Evolutionary conservation across 345 rosid species (phyloP).

Genomic region (Lumnitzera littorea): DNA sequence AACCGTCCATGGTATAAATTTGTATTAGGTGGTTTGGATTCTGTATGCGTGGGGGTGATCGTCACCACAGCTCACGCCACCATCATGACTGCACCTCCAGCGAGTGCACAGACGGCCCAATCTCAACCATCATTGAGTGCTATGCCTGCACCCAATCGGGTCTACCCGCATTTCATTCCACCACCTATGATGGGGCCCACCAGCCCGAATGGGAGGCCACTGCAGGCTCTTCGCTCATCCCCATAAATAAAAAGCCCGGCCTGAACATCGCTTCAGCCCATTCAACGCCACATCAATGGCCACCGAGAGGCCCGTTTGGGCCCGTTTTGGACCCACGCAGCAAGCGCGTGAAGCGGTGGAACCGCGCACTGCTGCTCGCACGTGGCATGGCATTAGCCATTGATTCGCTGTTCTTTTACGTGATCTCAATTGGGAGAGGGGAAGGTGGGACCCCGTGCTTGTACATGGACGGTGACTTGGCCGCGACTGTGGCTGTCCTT

Average conservation of each 20-base stretch:
- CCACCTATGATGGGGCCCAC: constrained; percentile 24
- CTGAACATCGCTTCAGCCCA: neutral
- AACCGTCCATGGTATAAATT: no score
- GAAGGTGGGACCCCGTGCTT: constrained; percentile 37
- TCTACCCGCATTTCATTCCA: constrained; percentile 39
- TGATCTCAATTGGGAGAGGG: constrained; percentile 24
- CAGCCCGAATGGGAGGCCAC: constrained; percentile 36
- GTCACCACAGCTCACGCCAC: no score
- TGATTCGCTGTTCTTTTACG: constrained; percentile 55
- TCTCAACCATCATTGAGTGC: constrained; percentile 16
- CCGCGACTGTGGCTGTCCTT: constrained; percentile 27
- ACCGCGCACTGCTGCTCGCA: constrained; percentile 36
- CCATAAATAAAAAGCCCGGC: constrained; percentile 5
- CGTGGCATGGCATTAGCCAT: constrained; percentile 50
- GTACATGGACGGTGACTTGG: constrained; percentile 38
- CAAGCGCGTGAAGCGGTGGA: constrained; percentile 36
- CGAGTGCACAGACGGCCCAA: neutral
- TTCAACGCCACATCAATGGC: no score
- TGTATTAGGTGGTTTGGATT: no score
- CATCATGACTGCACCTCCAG: no score
- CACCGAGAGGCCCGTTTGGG: constrained; percentile 8
- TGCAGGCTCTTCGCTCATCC: constrained; percentile 33
- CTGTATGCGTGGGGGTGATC: no score
- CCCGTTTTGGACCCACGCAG: constrained; percentile 53
- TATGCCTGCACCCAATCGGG: constrained; percentile 28